Evolutionary conservation across 116 monocot genomes (phyloP).

Genomic region (Dioscorea cayenensis): DNA sequence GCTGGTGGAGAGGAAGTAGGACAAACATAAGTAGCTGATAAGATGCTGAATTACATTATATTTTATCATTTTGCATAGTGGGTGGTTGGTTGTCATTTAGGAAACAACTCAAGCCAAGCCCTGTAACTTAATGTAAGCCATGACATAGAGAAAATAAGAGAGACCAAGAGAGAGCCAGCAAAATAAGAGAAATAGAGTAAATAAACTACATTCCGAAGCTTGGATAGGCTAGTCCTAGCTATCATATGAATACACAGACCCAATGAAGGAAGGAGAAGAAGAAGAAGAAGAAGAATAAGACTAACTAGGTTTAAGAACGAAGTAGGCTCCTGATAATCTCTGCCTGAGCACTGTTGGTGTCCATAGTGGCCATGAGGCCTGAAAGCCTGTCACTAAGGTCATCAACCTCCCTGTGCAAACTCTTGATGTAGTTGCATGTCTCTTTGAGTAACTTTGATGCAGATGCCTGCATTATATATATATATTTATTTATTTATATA

Average conservation of each 20-base stretch:
- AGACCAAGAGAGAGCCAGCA: no score
- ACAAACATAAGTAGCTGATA: background rate
- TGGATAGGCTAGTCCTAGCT: background rate
- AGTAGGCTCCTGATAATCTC: constrained; percentile 50
- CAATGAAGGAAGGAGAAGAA: background rate
- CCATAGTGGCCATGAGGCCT: constrained; percentile 47
- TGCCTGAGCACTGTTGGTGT: constrained; percentile 38
- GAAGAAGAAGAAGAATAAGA: background rate
- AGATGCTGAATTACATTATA: background rate
- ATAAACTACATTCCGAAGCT: background rate
- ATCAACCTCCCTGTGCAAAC: constrained; percentile 50
- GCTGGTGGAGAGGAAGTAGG: background rate
- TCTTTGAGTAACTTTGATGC: constrained; percentile 54
- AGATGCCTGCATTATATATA: constrained; percentile 19
- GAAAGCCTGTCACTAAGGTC: constrained; percentile 50
- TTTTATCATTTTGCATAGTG: background rate
- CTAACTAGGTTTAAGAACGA: constrained; percentile 7
- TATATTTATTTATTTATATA: no score
- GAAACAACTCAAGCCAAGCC: constrained; percentile 14
- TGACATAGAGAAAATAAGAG: background rate
- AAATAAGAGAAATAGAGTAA: background rate
- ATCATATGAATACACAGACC: background rate
- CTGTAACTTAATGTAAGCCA: background rate
- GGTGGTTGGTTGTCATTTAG: constrained; percentile 12
- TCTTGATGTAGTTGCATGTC: constrained; percentile 64